A percentile compares a stretch with the other conserved stretches of the same genome.
Evolutionary conservation across 768 basidiomycete genomes (phyloP).

Genomic region (Agaricus blazei): DNA sequence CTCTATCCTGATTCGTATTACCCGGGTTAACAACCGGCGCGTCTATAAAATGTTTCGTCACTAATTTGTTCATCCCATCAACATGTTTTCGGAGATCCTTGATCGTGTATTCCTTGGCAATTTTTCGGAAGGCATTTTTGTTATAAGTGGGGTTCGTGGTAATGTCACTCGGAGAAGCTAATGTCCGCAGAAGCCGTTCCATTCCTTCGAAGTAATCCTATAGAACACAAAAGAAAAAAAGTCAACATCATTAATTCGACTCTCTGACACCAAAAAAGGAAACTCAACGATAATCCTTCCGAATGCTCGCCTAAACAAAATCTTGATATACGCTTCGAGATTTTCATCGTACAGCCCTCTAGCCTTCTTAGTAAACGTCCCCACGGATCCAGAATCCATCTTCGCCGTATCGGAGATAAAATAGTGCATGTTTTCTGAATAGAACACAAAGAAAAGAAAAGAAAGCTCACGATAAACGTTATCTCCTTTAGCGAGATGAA

Average conservation of each 20-base stretch:
- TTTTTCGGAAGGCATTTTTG: conserved; percentile 74
- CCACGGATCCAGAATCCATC: conserved; percentile 60
- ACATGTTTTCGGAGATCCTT: conserved; percentile 90
- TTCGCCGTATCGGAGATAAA: conserved; percentile 80
- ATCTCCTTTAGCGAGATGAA: no score
- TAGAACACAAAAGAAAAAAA: no score
- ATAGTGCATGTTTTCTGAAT: conserved; percentile 91
- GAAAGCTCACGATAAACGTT: background rate
- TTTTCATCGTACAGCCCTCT: conserved; percentile 89
- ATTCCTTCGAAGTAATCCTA: conserved; percentile 96
- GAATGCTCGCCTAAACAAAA: conserved; percentile 83
- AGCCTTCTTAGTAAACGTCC: conserved; percentile 63
- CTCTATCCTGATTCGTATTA: conserved; percentile 1
- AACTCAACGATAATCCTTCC: conserved; percentile 68
- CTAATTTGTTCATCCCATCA: conserved; percentile 82
- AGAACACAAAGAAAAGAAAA: background rate
- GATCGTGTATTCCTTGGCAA: conserved; percentile 75
- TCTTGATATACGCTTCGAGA: conserved; percentile 77
- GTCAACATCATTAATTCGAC: background rate
- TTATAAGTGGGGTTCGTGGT: conserved; percentile 70
- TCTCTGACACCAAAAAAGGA: background rate
- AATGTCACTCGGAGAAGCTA: conserved; percentile 47
- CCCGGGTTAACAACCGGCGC: conserved; percentile 27
- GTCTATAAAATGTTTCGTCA: conserved; percentile 95
- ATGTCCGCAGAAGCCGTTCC: conserved; percentile 78